Percentiles rank a stretch among this genome's conserved stretches.
Evolutionary conservation across 2,329 filamentous ascomycete genomes (phyloP).

Genomic region (Metarhizium sp.): DNA sequence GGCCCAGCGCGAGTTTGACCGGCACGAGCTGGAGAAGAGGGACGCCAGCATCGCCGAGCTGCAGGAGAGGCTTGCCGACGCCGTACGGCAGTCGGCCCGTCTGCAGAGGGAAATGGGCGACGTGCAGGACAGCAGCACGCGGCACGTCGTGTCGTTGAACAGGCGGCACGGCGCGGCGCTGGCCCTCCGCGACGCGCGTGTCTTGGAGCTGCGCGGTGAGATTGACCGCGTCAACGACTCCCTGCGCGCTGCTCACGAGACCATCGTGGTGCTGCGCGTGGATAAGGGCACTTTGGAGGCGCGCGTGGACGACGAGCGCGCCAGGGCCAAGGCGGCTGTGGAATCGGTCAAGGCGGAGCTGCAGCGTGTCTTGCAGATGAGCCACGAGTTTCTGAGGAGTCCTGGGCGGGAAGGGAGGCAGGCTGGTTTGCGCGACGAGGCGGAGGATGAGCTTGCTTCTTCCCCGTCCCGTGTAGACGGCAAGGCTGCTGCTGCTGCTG

Average conservation of each 20-base stretch:
- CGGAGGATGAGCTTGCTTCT: conserved; percentile 4
- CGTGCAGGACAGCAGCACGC: conserved; percentile 23
- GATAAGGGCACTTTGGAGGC: conserved; percentile 18
- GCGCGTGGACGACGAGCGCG: conserved; percentile 27
- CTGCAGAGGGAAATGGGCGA: conserved; percentile 30
- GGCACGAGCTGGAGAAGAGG: conserved; percentile 25
- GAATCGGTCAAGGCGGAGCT: conserved; percentile 43
- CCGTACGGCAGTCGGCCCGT: conserved; percentile 26
- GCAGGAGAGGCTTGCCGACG: conserved; percentile 32
- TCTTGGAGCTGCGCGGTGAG: conserved; percentile 38
- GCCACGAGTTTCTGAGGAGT: conserved; percentile 31
- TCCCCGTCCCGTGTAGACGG: conserved; percentile 8
- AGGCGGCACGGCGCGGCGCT: conserved; percentile 35
- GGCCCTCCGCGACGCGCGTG: conserved; percentile 39
- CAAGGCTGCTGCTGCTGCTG: conserved; percentile 14
- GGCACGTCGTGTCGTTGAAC: conserved; percentile 26
- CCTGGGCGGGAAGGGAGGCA: conserved; percentile 12
- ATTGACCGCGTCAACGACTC: conserved; percentile 36
- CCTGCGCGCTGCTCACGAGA: conserved; percentile 37
- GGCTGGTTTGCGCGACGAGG: not conserved
- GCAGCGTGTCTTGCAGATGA: conserved; percentile 35
- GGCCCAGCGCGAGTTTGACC: conserved; percentile 24
- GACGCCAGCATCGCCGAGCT: conserved; percentile 30
- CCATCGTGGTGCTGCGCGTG: conserved; percentile 17
- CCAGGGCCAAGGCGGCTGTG: conserved; percentile 33